A percentile compares a stretch with the other conserved stretches of the same genome.
These are phyloP conservation scores for Parachaetomium inaequale DNA, from an alignment of 495 filamentous ascomycete genomes.

Conservation along the genomic window DNA sequence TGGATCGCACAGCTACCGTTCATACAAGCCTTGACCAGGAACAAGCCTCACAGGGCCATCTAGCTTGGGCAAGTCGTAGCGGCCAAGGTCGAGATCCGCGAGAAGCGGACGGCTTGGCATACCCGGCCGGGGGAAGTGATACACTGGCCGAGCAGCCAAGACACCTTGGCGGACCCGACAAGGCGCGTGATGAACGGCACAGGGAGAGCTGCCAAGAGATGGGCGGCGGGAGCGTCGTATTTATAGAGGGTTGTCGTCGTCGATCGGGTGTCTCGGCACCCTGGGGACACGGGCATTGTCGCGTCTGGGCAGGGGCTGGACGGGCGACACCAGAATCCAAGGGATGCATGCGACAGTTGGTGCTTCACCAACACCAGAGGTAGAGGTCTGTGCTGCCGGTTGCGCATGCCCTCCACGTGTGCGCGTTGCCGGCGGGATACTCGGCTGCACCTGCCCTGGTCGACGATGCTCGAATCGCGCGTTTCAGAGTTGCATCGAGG, in stretches of 20 bases:
- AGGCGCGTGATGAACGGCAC: neutral
- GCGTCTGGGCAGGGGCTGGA: neutral
- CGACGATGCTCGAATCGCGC: too few species aligned
- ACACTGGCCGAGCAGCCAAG: neutral
- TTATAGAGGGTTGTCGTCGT: neutral
- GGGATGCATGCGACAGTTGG: neutral
- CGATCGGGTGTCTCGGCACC: slow-evolving; percentile 3
- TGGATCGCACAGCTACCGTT: neutral
- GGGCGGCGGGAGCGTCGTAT: neutral
- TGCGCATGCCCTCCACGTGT: neutral
- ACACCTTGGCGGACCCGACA: neutral
- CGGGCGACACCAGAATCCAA: neutral
- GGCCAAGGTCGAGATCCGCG: too few species aligned
- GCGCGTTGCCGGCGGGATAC: neutral
- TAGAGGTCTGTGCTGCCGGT: neutral
- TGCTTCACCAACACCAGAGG: neutral
- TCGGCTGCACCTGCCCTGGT: neutral
- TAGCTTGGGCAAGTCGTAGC: neutral
- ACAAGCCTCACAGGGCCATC: neutral
- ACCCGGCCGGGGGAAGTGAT: too few species aligned
- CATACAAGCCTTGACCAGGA: neutral
- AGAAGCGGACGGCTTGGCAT: too few species aligned
- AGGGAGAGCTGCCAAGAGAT: neutral
- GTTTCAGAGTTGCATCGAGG: neutral
- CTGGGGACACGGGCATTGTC: neutral